A percentile compares a stretch with the other conserved stretches of the same genome.
phyloP scores from a whole-genome alignment of 2,329 filamentous ascomycete genomes.

The Samsoniella hepiali region DNA sequence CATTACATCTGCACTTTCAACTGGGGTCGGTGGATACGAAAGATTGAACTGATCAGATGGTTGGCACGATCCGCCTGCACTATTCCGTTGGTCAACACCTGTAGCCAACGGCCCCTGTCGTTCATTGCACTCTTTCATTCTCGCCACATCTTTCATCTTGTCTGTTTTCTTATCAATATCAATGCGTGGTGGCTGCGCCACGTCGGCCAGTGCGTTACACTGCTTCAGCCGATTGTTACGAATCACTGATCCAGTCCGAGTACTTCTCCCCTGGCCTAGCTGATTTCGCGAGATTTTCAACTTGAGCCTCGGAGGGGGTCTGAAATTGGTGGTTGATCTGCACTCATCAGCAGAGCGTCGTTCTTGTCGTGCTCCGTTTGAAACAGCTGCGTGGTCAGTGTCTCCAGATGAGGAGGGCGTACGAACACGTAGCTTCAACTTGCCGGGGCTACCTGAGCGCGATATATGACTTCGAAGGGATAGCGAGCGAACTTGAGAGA shows the following conservation, averaged over 20 bases:
- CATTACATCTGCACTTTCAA: constrained; percentile 18
- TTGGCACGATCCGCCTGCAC: constrained; percentile 21
- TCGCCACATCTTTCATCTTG: constrained; percentile 6
- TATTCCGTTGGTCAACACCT: constrained; percentile 19
- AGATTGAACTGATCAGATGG: constrained; percentile 36
- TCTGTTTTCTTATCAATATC: constrained; percentile 20
- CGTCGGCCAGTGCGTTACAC: constrained; percentile 32
- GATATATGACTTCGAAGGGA: constrained; percentile 13
- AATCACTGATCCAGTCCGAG: constrained; percentile 21
- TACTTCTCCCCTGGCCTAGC: constrained; percentile 23
- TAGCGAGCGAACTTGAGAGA: constrained; percentile 18
- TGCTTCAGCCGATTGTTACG: constrained; percentile 30
- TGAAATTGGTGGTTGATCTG: constrained; percentile 19
- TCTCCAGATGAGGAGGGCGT: constrained; percentile 22
- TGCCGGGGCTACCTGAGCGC: constrained; percentile 22
- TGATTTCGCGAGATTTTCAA: constrained; percentile 33
- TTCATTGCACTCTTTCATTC: not conserved
- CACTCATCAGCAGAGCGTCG: constrained; percentile 12
- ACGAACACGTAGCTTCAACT: constrained; percentile 30
- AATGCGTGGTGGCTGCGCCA: constrained; percentile 25
- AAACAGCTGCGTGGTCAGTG: not conserved
- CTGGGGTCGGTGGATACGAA: constrained; percentile 29
- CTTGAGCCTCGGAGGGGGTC: constrained; percentile 30
- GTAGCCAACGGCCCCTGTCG: not conserved
- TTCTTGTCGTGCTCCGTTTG: not conserved